These are phyloP conservation scores for Colletotrichum sp. DNA, from an alignment of 2,329 filamentous ascomycete genomes.

Conservation along the genomic window DNA sequence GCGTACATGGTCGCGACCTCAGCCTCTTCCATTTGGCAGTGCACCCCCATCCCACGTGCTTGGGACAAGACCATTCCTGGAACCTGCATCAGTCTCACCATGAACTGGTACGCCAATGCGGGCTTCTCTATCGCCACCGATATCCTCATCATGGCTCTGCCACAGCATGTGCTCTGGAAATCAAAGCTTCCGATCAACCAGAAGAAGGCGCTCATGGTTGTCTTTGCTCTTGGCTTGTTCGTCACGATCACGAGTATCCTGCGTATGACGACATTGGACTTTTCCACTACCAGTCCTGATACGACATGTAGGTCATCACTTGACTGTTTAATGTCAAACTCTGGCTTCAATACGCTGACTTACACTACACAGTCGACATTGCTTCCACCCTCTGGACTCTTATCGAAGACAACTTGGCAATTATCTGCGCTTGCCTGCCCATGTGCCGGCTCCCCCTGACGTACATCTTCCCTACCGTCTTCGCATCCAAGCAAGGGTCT, in stretches of 20 bases:
- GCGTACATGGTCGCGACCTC: conserved; percentile 52
- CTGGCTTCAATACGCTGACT: conserved; percentile 22
- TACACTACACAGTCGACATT: conserved; percentile 24
- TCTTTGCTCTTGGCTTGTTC: conserved; percentile 47
- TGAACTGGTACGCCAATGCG: conserved; percentile 21
- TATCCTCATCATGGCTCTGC: conserved; percentile 22
- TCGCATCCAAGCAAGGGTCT: conserved; percentile 24
- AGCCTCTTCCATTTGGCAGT: conserved; percentile 53
- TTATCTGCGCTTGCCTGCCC: conserved; percentile 29
- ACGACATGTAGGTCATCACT: conserved; percentile 33
- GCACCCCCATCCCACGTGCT: conserved; percentile 49
- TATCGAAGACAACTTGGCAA: conserved; percentile 26
- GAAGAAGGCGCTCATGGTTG: conserved; percentile 44
- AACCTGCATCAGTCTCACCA: conserved; percentile 20
- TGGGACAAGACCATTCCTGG: conserved; percentile 42
- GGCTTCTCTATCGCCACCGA: conserved; percentile 23
- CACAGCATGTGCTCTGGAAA: conserved; percentile 47
- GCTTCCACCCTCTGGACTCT: conserved; percentile 29
- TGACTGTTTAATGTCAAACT: neutral
- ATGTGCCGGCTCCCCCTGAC: conserved; percentile 41
- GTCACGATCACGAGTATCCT: conserved; percentile 47
- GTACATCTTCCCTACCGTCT: conserved; percentile 38
- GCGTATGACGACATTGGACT: conserved; percentile 43
- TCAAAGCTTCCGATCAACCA: conserved; percentile 46
- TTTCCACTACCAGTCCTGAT: conserved; percentile 42